Conservation (phyloP, 352 stramenopile genomes). For the Phytopythium kandeliae region DNA sequence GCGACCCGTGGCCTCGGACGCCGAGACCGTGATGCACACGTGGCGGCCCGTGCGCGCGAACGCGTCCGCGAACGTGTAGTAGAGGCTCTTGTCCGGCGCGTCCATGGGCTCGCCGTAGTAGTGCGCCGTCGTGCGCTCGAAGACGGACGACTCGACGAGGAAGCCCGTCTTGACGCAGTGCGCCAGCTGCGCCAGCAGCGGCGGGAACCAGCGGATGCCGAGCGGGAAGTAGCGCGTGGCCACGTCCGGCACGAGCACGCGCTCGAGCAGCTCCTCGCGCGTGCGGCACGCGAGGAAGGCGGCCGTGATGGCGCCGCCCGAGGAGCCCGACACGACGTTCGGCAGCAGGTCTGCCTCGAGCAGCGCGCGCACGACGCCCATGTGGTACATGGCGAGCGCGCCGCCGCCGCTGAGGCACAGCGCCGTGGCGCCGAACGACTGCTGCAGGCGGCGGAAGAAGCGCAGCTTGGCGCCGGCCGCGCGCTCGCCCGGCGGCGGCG, state of each 20-base stretch:
- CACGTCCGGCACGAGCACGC: conserved; percentile 47
- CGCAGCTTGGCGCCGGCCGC: conserved; percentile 30
- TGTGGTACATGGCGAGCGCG: conserved; percentile 93
- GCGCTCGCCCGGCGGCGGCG: conserved; percentile 28
- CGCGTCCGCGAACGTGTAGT: conserved; percentile 93
- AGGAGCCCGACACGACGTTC: conserved; percentile 92
- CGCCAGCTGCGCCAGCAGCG: conserved; percentile 75
- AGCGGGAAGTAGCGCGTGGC: conserved; percentile 45
- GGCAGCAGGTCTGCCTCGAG: conserved; percentile 84
- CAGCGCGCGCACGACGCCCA: conserved; percentile 88
- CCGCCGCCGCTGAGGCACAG: conserved; percentile 91
- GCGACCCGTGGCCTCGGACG: conserved; percentile 84
- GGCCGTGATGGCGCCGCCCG: conserved; percentile 87
- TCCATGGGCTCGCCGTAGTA: conserved; percentile 84
- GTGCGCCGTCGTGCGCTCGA: conserved; percentile 86
- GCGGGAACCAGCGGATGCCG: conserved; percentile 75
- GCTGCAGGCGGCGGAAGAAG: conserved; percentile 56
- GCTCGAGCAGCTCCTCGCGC: conserved; percentile 67
- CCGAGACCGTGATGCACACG: conserved; percentile 93
- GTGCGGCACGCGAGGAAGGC: conserved; percentile 83
- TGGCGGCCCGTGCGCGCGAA: conserved; percentile 90
- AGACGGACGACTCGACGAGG: conserved; percentile 79
- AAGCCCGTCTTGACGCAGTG: conserved; percentile 88
- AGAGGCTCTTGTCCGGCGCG: conserved; percentile 32
- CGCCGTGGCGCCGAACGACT: conserved; percentile 87